A percentile compares a stretch with the other conserved stretches of the same genome.
These are phyloP conservation scores for Tetrastigma voinierianum DNA, from an alignment of 164 flowering plant species.

Conservation along the genomic window DNA sequence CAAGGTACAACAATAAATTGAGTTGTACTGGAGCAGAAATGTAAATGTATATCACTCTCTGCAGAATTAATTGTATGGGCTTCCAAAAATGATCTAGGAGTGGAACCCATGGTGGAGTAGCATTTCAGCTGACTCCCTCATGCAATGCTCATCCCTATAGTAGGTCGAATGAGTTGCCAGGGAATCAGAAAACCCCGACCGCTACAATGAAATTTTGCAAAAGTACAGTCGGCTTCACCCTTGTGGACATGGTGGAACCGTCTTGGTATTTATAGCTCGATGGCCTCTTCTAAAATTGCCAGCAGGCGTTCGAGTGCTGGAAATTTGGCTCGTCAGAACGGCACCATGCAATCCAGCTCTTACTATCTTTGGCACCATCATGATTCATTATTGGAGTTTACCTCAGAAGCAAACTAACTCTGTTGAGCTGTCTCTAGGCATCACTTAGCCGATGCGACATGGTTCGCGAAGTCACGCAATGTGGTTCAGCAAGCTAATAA, in stretches of 20 bases:
- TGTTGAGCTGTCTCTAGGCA: constrained; percentile 32
- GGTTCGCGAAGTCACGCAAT: constrained; percentile 32
- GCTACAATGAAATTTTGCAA: constrained; percentile 35
- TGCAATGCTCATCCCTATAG: no score
- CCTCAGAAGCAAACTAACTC: constrained; percentile 35
- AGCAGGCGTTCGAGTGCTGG: constrained; percentile 43
- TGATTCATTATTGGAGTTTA: constrained; percentile 29
- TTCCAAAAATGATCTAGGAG: no score
- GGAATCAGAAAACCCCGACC: constrained; percentile 1
- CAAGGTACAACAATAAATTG: no score
- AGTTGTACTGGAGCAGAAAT: no score
- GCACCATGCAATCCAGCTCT: constrained; percentile 23
- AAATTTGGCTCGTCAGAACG: constrained; percentile 45
- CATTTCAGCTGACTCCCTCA: no score
- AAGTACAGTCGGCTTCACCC: constrained; percentile 25
- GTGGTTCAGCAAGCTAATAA: no score
- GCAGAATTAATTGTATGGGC: no score
- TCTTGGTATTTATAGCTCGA: constrained; percentile 25
- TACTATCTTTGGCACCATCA: constrained; percentile 33
- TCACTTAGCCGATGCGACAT: constrained; percentile 42
- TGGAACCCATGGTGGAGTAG: no score
- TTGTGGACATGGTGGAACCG: constrained; percentile 35
- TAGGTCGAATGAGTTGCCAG: not conserved
- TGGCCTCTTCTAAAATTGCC: constrained; percentile 38
- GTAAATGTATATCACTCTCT: no score